Conservation (phyloP, 345 rosid genomes). For the Luvunga scandens region DNA sequence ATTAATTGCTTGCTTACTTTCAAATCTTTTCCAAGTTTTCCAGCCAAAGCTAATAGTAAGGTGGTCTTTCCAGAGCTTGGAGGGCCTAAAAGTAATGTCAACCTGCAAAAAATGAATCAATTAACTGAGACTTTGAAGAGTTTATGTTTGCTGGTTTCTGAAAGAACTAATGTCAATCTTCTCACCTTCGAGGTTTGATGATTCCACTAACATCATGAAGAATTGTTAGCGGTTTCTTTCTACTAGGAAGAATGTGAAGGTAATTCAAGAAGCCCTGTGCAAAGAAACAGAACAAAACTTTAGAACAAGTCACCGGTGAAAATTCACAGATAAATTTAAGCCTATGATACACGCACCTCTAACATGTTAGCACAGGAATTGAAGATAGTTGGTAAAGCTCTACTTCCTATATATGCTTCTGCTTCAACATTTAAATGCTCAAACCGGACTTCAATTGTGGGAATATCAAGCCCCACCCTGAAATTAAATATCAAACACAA, state of each 20-base stretch:
- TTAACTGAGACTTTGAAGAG: background rate
- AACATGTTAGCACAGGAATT: slow-evolving; percentile 47
- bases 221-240: slow-evolving; percentile 43
- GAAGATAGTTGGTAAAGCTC: slow-evolving; percentile 60
- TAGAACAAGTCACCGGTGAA: background rate
- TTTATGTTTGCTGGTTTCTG: background rate
- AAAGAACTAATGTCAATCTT: background rate
- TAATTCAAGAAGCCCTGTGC: slow-evolving; percentile 41
- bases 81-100: slow-evolving; percentile 63
- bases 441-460: slow-evolving; percentile 84
- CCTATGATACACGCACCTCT: slow-evolving; percentile 32
- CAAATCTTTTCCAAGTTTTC: slow-evolving; percentile 51
- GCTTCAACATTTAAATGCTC: slow-evolving; percentile 68
- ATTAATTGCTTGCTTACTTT: slow-evolving; percentile 30
- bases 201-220: slow-evolving; percentile 51
- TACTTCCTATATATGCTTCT: slow-evolving; percentile 56
- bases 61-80: slow-evolving; percentile 65
- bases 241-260: slow-evolving; percentile 49
- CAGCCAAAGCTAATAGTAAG: slow-evolving; percentile 50
- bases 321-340: background rate
- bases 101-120: slow-evolving; percentile 28
- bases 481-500: background rate
- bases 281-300: background rate
- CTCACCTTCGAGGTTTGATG: slow-evolving; percentile 50
- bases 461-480: slow-evolving; percentile 87